These are phyloP conservation scores for Rhizophagus sp. DNA, from an alignment of 192 early-diverging fungal species.

Conservation along the genomic window DNA sequence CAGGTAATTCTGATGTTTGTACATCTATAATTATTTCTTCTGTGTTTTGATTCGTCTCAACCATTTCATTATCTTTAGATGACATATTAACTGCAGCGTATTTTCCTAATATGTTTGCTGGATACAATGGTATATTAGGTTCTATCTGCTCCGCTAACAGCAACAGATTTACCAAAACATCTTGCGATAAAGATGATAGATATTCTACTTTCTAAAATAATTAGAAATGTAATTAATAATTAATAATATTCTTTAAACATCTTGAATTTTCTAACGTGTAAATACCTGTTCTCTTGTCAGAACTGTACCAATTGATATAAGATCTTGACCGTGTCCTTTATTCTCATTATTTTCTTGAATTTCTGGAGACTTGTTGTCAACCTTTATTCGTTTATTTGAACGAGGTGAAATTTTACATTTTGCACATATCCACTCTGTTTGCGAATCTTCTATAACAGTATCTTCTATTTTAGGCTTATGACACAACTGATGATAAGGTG, in stretches of 20 bases:
- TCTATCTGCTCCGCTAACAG: constrained; percentile 29
- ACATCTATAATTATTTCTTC: neutral
- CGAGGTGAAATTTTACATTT: constrained; percentile 22
- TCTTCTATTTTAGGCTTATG: constrained; percentile 35
- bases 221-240: neutral
- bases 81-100: neutral
- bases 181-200: constrained; percentile 29
- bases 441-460: constrained; percentile 14
- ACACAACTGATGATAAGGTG: constrained; percentile 38
- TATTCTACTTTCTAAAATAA: constrained; percentile 29
- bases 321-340: neutral
- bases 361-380: neutral
- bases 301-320: neutral
- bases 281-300: constrained; percentile 5
- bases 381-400: constrained; percentile 10
- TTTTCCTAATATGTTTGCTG: constrained; percentile 1
- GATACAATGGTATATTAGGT: constrained; percentile 32
- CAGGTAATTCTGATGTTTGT: neutral
- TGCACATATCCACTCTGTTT: constrained; percentile 32
- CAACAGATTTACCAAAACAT: constrained; percentile 31
- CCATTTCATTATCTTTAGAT: neutral
- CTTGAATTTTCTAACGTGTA: neutral
- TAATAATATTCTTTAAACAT: neutral
- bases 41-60: neutral
- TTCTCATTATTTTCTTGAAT: neutral